These are phyloP conservation scores for Candida tibetensis DNA, from an alignment of 805 yeast genomes.

Conservation along the genomic window DNA sequence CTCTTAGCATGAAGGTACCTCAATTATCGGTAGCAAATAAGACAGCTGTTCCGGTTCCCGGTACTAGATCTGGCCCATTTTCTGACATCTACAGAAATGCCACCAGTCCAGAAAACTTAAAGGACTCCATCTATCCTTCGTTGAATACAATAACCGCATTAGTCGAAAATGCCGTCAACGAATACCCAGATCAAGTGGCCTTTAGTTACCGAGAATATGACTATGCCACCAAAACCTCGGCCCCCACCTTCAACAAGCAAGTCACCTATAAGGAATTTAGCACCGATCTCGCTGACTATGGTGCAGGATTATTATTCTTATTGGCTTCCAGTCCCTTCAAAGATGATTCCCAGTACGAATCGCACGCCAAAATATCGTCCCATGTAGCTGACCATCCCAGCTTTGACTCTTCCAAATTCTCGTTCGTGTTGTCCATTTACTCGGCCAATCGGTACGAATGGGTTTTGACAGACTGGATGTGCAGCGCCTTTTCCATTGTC, in stretches of 20 bases:
- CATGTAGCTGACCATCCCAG: constrained; percentile 12
- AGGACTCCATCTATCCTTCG: constrained; percentile 16
- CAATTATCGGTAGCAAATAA: neutral
- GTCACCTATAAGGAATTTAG: constrained; percentile 17
- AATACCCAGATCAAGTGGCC: constrained; percentile 12
- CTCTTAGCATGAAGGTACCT: neutral
- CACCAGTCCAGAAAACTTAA: constrained; percentile 22
- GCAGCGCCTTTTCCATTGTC: constrained; percentile 31
- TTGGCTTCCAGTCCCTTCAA: constrained; percentile 20
- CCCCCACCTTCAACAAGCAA: constrained; percentile 10
- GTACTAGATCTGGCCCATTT: constrained; percentile 20
- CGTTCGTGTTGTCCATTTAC: constrained; percentile 34
- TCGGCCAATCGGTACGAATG: constrained; percentile 37
- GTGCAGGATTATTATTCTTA: constrained; percentile 23
- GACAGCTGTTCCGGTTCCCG: constrained; percentile 14
- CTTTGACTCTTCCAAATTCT: constrained; percentile 20
- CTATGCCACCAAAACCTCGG: constrained; percentile 15
- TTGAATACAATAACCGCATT: constrained; percentile 17
- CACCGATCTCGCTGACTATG: constrained; percentile 13
- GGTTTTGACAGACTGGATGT: constrained; percentile 36
- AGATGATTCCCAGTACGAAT: constrained; percentile 11
- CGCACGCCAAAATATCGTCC: constrained; percentile 21
- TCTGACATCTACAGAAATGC: constrained; percentile 31
- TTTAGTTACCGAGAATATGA: constrained; percentile 19
- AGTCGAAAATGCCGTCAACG: constrained; percentile 16